Evolutionary conservation across 257 asterid genomes (phyloP), one percentile per base, ranked within the genome.

Genomic region (Apocynum venetum): DNA sequence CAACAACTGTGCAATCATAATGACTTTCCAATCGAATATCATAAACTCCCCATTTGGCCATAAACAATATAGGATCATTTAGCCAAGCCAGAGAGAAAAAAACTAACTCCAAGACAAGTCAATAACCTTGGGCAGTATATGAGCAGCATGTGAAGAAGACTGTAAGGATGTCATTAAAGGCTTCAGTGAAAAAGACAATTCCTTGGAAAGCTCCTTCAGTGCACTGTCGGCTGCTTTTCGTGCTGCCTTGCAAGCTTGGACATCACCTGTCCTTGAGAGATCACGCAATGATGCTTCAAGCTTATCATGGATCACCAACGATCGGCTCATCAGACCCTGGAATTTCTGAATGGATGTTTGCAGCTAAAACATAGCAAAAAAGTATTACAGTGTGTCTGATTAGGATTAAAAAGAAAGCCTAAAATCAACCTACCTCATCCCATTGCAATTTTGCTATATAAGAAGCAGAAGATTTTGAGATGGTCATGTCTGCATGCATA

Each of bases 201-300:
- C 98, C 85, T 89, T 93, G 0, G 90, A 81, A 48, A 95, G 86
- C 84, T 95, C 99, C 88, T 95, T 95, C 12, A 88, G 86, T 80
- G 81, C 70, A 67, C 83, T 73, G 81, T 93, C 99, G 36, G 97
- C 94, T 73, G 92, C 86, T 88, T 93, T 95, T 15, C 99, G 97
- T 70, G 94, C 87, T 81, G 97, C 92, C 86, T 95, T 95, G 89
- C 98, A 95, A 72, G 94, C 88, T 84, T 88, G 94, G 80, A 89
- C 88, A 78, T 93, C 94, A 20, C 99, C 99, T 1, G 93, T 95
- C 76, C 99, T 88, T 52, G 99, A 93, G 80, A 95, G 99, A 79
- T 95, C 97, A 47, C 91, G 93, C 41, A 95, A 64, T 64, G 99
- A 95, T 77, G 91, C 91, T 84, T 95, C 99, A 68, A 95, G 85